Evolutionary conservation across 805 yeast genomes (phyloP).

Genomic region (Ogataea dorogensis): DNA sequence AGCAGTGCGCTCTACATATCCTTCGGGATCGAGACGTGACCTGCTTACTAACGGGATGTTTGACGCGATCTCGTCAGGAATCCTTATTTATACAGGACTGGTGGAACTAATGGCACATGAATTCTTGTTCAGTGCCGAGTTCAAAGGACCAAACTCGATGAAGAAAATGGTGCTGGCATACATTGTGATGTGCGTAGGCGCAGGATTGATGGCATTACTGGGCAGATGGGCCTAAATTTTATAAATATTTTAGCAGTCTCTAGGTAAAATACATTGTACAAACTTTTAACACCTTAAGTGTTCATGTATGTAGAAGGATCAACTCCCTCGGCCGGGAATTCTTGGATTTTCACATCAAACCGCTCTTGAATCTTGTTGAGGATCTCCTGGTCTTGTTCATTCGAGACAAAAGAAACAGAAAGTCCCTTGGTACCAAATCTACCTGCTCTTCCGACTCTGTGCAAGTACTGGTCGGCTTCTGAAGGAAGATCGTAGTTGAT

Average conservation of each 20-base stretch:
- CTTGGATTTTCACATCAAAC: constrained; percentile 92
- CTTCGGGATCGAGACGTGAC: constrained; percentile 56
- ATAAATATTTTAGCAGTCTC: not conserved
- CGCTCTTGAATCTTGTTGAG: constrained; percentile 92
- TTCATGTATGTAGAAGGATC: constrained; percentile 98
- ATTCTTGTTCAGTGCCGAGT: constrained; percentile 58
- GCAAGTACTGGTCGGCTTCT: constrained; percentile 97
- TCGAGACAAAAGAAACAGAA: constrained; percentile 85
- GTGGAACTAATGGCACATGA: constrained; percentile 82
- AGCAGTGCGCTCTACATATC: constrained; percentile 64
- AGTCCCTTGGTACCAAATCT: constrained; percentile 99
- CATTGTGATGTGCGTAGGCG: constrained; percentile 56
- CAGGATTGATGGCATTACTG: constrained; percentile 74
- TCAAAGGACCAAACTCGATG: constrained; percentile 58
- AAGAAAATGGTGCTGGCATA: constrained; percentile 52
- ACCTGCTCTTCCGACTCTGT: constrained; percentile 99
- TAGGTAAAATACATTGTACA: constrained; percentile 13
- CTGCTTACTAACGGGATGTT: constrained; percentile 68
- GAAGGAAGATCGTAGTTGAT: constrained; percentile 95
- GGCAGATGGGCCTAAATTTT: constrained; percentile 66
- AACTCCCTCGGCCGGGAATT: constrained; percentile 96
- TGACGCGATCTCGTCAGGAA: constrained; percentile 77
- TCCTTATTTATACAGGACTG: constrained; percentile 71
- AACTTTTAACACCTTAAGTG: constrained; percentile 44
- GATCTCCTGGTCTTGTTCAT: constrained; percentile 85